phyloP scores from a whole-genome alignment of 331 rosid genomes.

The Erythrophleum ivorense region DNA sequence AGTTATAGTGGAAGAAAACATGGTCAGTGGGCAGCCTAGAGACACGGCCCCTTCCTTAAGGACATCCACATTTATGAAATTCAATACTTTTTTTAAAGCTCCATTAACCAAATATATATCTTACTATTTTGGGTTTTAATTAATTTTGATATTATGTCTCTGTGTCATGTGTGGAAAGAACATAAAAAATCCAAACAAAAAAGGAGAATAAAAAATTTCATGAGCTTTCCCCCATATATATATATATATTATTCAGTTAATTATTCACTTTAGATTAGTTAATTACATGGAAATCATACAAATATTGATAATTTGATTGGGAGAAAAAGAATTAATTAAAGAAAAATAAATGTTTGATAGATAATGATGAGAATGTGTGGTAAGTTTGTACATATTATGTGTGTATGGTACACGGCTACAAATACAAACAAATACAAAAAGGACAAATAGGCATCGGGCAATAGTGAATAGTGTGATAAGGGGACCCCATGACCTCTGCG shows the following conservation, averaged over 20 bases:
- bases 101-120: neutral
- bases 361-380: neutral
- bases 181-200: neutral
- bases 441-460: conserved; percentile 66
- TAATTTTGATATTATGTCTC: neutral
- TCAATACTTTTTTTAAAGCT: neutral
- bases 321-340: neutral
- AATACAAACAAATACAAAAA: conserved; percentile 53
- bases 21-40: conserved; percentile 46
- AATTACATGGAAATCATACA: neutral
- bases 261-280: neutral
- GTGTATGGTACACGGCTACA: conserved; percentile 31
- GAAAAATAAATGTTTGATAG: neutral
- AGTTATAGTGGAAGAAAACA: conserved; percentile 41
- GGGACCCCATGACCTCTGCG: conserved; percentile 57
- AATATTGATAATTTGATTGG: neutral
- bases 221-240: too few species aligned
- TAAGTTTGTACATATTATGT: neutral
- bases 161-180: neutral
- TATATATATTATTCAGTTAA: neutral
- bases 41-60: conserved; percentile 53
- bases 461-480: conserved; percentile 52
- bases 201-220: neutral
- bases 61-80: conserved; percentile 12
- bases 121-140: neutral